Conservation (phyloP, 2,329 filamentous ascomycete species). For the Calycina herbarum region DNA sequence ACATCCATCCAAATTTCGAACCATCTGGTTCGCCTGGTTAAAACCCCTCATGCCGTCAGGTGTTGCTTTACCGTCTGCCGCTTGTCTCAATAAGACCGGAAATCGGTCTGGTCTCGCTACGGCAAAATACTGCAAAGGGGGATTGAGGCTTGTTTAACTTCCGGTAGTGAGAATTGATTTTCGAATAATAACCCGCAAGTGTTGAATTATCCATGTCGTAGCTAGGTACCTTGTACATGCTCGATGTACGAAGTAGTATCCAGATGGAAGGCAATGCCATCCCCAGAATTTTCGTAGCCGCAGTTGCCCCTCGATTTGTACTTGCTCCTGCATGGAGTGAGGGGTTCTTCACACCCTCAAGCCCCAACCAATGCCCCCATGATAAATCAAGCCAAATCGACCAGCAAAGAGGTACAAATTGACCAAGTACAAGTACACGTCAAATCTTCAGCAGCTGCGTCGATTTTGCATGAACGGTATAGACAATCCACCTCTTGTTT, state of each 20-base stretch:
- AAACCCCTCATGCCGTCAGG: conserved; percentile 14
- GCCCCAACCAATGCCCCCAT: background rate
- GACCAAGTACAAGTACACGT: background rate
- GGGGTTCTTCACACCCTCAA: conserved; percentile 5
- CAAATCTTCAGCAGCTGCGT: background rate
- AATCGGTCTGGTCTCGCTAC: background rate
- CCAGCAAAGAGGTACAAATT: background rate
- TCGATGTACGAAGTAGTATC: background rate
- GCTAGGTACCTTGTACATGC: background rate
- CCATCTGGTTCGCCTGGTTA: conserved; percentile 10
- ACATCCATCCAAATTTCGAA: conserved; percentile 3
- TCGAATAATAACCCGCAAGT: background rate
- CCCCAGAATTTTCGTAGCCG: conserved; percentile 5
- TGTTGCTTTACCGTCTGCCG: conserved; percentile 8
- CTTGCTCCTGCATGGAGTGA: conserved; percentile 1
- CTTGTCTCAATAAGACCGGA: conserved; percentile 8
- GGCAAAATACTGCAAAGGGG: background rate
- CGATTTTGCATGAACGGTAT: background rate
- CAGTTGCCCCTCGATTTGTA: conserved; percentile 9
- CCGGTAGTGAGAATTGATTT: background rate
- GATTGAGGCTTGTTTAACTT: conserved; percentile 3
- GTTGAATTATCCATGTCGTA: background rate
- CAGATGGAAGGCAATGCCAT: background rate
- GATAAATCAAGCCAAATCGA: background rate
- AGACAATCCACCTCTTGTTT: background rate